A percentile compares a stretch with the other conserved stretches of the same genome.
Conservation (phyloP, 2,329 filamentous ascomycete species). For the Clarireedia hainanense region DNA sequence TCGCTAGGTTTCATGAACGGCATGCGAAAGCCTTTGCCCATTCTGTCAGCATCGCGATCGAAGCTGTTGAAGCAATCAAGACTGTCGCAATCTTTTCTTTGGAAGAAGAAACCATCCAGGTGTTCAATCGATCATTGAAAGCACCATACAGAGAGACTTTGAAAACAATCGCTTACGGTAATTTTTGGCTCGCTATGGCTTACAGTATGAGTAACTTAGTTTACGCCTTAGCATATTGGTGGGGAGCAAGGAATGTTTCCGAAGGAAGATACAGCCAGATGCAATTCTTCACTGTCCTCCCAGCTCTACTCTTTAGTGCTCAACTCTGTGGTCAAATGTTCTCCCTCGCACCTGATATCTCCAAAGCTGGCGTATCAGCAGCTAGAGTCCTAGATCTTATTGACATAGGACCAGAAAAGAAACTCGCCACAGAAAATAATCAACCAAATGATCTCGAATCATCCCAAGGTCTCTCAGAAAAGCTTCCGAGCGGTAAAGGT, state of each 20-base stretch:
- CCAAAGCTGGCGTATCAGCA: constrained; percentile 53
- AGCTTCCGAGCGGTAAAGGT: neutral
- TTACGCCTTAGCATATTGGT: constrained; percentile 73
- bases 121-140: constrained; percentile 46
- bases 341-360: constrained; percentile 63
- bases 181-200: constrained; percentile 50
- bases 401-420: constrained; percentile 31
- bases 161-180: constrained; percentile 29
- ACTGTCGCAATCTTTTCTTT: constrained; percentile 51
- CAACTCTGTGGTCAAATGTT: constrained; percentile 70
- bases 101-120: constrained; percentile 43
- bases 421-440: neutral
- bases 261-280: constrained; percentile 54
- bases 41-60: constrained; percentile 23
- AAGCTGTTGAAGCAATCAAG: constrained; percentile 57
- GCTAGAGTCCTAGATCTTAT: constrained; percentile 47
- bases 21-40: neutral
- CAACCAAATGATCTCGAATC: neutral
- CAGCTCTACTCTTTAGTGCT: constrained; percentile 63
- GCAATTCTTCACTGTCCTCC: constrained; percentile 66
- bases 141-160: constrained; percentile 47
- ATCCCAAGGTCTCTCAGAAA: neutral
- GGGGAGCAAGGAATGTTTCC: constrained; percentile 64
- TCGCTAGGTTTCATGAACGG: neutral
- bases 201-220: constrained; percentile 57